A percentile compares a stretch with the other conserved stretches of the same genome.
Evolutionary conservation across 257 asterid genomes (phyloP).

Genomic region (Scutellaria minor): DNA sequence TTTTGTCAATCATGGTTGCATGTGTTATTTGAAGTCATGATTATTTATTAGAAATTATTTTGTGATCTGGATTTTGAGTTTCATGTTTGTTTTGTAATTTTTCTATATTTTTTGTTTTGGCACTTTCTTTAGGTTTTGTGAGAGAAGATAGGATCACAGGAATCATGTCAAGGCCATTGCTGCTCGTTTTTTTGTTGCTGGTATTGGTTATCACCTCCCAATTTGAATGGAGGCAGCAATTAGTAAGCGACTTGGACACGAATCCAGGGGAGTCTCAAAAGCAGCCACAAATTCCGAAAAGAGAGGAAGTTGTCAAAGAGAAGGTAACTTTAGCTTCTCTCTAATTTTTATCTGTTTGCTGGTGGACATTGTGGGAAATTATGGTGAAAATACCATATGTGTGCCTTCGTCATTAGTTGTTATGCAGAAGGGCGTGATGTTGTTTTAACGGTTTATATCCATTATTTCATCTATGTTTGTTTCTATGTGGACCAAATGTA

Average conservation of each 20-base stretch:
- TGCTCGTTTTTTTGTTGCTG: conserved; percentile 72
- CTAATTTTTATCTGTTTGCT: conserved; percentile 2
- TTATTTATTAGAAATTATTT: background rate
- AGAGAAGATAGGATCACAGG: conserved; percentile 37
- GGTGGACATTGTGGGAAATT: conserved; percentile 18
- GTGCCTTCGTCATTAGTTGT: conserved; percentile 20
- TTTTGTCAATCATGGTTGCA: background rate
- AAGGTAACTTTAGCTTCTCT: conserved; percentile 53
- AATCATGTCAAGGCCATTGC: conserved; percentile 78
- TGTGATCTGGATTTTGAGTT: conserved; percentile 7
- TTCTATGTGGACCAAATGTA: conserved; percentile 18
- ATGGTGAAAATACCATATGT: background rate
- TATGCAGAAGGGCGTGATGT: conserved; percentile 17
- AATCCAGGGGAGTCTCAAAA: conserved; percentile 64
- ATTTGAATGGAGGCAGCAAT: conserved; percentile 87
- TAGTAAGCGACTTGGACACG: conserved; percentile 62
- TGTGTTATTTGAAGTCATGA: background rate
- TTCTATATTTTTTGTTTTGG: background rate
- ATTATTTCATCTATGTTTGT: background rate
- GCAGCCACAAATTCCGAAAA: conserved; percentile 62
- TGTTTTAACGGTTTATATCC: conserved; percentile 6
- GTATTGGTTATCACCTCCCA: conserved; percentile 77
- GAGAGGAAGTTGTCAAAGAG: conserved; percentile 78
- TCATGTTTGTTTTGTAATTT: background rate
- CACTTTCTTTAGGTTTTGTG: conserved; percentile 46